Evolutionary conservation across 1,284 basidiomycete species (phyloP), one percentile per base, ranked within the genome.

Genomic region (Naganishia albida): DNA sequence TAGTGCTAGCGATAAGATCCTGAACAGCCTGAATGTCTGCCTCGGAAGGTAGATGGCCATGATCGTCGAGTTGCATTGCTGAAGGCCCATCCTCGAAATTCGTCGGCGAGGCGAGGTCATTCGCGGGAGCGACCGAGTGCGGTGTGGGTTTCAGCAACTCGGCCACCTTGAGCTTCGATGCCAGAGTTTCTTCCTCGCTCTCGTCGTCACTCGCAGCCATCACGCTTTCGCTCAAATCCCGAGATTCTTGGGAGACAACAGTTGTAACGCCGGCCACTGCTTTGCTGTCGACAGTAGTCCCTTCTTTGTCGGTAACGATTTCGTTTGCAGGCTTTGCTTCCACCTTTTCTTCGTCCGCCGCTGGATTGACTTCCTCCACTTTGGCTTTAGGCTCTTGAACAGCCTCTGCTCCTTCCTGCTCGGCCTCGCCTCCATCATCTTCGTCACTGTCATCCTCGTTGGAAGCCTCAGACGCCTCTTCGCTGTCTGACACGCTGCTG

Each of bases 351-450:
- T 13, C 10, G 25, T 2, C 34, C 13, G 28, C 30, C n/a, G 16
- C 28, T 23, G 49, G 16, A 30, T 67, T 65, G 25, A 42, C 64
- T 43, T 62, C 62, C 62, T 64, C 53, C 10, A 54, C 48, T 7
- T 49, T 20, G 18, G 60, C 53, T 54, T 50, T 52, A 50, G 38
- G 40, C 57, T 38, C 42, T 25, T 94, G 60, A 85, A 93, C 44
- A 82, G 93, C 68, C 30, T 23, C 48, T 52, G 55, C 48, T 44
- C 51, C 62, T 62, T 66, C 63, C 34, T 56, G 46, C 54, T 63
- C 63, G 12, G 65, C 57, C 3, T 20, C 63, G 25, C 59, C 67
- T 23, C 71, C 72, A 23, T 70, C 70, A 16, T 65, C 67, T 7
- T 52, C 60, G n/a, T 44, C 50, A 26, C 50, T 52, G 23, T 25